A percentile compares a stretch with the other conserved stretches of the same genome.
phyloP scores from a whole-genome alignment of 257 asterid genomes.

The Penstemon davidsonii region DNA sequence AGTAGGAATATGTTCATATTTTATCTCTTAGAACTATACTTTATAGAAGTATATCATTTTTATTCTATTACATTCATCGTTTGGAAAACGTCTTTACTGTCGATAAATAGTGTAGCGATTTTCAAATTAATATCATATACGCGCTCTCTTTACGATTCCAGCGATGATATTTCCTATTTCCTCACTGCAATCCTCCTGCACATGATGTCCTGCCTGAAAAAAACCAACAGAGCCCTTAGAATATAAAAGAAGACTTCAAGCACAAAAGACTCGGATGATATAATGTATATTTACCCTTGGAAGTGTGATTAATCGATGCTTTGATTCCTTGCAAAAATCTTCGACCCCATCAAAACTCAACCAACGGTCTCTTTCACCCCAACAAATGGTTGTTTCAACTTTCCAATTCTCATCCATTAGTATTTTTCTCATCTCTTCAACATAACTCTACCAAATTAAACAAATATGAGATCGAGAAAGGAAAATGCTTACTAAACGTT shows the following conservation, averaged over 20 bases:
- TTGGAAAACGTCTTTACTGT: no score
- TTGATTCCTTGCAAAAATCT: conserved; percentile 76
- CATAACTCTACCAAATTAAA: conserved; percentile 39
- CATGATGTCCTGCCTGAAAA: conserved; percentile 85
- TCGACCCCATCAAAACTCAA: conserved; percentile 81
- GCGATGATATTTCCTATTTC: conserved; percentile 68
- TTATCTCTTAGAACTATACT: no score
- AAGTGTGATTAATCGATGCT: conserved; percentile 64
- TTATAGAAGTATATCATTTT: no score
- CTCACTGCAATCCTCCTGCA: conserved; percentile 86
- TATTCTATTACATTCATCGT: no score
- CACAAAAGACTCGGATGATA: not conserved
- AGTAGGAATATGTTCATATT: no score
- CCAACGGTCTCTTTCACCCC: conserved; percentile 96
- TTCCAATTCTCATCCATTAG: conserved; percentile 69
- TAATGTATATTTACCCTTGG: conserved; percentile 54
- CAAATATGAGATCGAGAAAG: not conserved
- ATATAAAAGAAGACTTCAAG: not conserved
- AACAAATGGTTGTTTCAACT: conserved; percentile 61
- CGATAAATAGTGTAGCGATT: not conserved
- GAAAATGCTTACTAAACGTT: no score
- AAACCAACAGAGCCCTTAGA: conserved; percentile 20
- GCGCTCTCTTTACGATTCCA: conserved; percentile 47
- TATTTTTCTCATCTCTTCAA: conserved; percentile 65
- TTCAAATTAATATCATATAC: conserved; percentile 5